A percentile compares a stretch with the other conserved stretches of the same genome.
phyloP scores from a whole-genome alignment of 2,329 filamentous ascomycete genomes.

The Sporothrix protearum region DNA sequence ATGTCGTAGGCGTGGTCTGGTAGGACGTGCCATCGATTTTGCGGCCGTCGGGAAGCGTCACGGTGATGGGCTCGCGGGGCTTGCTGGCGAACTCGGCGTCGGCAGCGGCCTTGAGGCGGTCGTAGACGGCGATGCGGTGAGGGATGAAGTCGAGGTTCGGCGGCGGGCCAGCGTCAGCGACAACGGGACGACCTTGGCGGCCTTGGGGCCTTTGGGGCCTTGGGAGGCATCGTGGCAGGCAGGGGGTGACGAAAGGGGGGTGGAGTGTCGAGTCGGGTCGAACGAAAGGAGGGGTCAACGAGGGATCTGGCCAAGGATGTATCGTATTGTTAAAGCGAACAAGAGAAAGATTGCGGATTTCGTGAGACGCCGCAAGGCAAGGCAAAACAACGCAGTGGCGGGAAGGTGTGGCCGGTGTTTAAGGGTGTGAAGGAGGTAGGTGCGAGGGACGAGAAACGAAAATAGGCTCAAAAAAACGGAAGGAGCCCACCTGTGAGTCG shows the following conservation, averaged over 20 bases:
- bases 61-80: constrained; percentile 68
- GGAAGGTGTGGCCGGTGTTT: constrained; percentile 8
- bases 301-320: not conserved
- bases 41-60: constrained; percentile 70
- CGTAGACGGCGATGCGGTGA: constrained; percentile 80
- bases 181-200: constrained; percentile 27
- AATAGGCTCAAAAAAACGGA: constrained; percentile 5
- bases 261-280: not conserved
- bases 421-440: not conserved
- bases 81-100: constrained; percentile 70
- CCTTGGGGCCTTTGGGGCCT: constrained; percentile 26
- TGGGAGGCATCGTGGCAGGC: constrained; percentile 15
- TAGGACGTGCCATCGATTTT: constrained; percentile 73
- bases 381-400: constrained; percentile 3
- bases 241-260: not conserved
- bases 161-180: constrained; percentile 39
- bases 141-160: constrained; percentile 68
- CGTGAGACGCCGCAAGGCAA: not conserved
- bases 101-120: constrained; percentile 79
- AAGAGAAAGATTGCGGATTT: not conserved
- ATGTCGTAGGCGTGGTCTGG: constrained; percentile 87
- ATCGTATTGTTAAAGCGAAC: not conserved
- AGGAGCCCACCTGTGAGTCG: constrained; percentile 8
- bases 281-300: not conserved
- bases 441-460: not conserved